Evolutionary conservation across 345 rosid species (phyloP), one percentile per base, ranked within the genome.

Genomic region (Ceriops decandra): DNA sequence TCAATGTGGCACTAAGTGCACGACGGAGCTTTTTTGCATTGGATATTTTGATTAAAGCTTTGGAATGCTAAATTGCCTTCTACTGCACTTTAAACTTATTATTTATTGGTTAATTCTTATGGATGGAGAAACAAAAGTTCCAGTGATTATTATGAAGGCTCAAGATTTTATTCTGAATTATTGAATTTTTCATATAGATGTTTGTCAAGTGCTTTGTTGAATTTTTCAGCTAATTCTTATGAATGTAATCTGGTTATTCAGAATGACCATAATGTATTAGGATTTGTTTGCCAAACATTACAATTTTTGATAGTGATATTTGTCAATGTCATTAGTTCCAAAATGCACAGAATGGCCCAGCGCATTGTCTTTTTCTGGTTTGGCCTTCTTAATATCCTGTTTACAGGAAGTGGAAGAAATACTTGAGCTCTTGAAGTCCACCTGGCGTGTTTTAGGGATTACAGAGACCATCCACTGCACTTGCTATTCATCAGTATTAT

Each of bases 321-420:
- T 8, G 8, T 36, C 42, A 36, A 36, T 36, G 11, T 36, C 47
- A 10, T 11, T 2, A 11, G 15, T 22, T 46, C 46, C 6, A 31
- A 42, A 31, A 6, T 33, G 57, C 16, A 28, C 51, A 46, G 26
- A 28, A 28, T 20, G 17, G 2, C 38, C 54, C 22, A 17, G 27
- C 2, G 6, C 16, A 16, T 61, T 22, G 22, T 26, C 26, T 6
- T 30, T 72, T 65, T 20, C 24, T 31, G 61, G 22, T 57, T 52
- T n/a, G 19, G 36, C 8, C 68, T 62, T 42, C 15, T 1, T 19
- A 6, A 26, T 21, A 36, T 63, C 63, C 35, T 66, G 46, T 69
- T 60, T 72, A 54, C 79, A 95, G 99, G 99, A 91, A 83, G 96
- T 87, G 74, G 99, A 95, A 80, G 95, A 95, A 86, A 95, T 90